These are phyloP conservation scores for Pholiota molesta DNA, from an alignment of 768 basidiomycete species.

Conservation along the genomic window DNA sequence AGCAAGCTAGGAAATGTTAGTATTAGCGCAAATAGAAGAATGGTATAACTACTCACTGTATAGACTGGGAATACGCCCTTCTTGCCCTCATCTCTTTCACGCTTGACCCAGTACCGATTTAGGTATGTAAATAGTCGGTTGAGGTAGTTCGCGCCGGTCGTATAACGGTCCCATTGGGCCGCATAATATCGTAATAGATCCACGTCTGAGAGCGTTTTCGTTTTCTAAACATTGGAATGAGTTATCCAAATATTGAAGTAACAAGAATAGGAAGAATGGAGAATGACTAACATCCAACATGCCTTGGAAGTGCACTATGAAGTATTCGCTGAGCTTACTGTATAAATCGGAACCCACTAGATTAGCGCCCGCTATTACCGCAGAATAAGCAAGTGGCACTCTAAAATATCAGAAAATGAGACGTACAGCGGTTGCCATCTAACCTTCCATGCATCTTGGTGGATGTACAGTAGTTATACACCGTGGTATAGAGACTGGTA, in stretches of 20 bases:
- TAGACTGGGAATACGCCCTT: slow-evolving; percentile 96
- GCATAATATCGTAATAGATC: slow-evolving; percentile 94
- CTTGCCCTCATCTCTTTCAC: slow-evolving; percentile 97
- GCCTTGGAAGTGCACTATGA: slow-evolving; percentile 80
- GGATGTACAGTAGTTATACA: slow-evolving; percentile 98
- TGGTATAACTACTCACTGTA: slow-evolving; percentile 66
- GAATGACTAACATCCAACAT: slow-evolving; percentile 49
- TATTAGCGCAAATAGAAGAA: neutral
- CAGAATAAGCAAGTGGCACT: slow-evolving; percentile 35
- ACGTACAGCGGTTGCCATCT: slow-evolving; percentile 72
- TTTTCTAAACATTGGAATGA: slow-evolving; percentile 52
- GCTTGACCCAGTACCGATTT: slow-evolving; percentile 99
- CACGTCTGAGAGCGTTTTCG: slow-evolving; percentile 83
- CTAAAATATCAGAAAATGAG: slow-evolving; percentile 27
- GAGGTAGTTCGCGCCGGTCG: slow-evolving; percentile 95
- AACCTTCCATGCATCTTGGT: slow-evolving; percentile 73
- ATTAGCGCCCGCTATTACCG: slow-evolving; percentile 80
- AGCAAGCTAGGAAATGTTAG: slow-evolving; percentile 62
- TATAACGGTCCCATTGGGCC: slow-evolving; percentile 94
- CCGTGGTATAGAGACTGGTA: slow-evolving; percentile 86
- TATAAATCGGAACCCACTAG: slow-evolving; percentile 98
- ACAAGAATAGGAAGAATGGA: neutral
- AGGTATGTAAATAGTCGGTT: slow-evolving; percentile 97
- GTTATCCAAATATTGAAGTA: slow-evolving; percentile 16
- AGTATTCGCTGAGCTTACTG: slow-evolving; percentile 90